Conservation (phyloP, 495 filamentous ascomycete species). For the Hypoxylon subgilvum region DNA sequence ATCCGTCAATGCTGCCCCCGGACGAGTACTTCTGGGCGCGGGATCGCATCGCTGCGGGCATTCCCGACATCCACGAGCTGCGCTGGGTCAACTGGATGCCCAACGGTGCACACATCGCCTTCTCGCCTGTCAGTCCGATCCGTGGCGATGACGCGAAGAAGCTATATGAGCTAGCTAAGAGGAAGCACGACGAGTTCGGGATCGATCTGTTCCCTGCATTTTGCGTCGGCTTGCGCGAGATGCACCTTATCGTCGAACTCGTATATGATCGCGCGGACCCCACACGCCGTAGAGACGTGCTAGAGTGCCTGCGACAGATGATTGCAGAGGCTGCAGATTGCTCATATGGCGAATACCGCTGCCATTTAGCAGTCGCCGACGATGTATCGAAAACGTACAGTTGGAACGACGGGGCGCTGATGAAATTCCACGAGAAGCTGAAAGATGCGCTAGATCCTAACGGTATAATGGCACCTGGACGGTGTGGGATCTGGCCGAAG, state of each 20-base stretch:
- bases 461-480: slow-evolving; percentile 62
- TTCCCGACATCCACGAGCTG: slow-evolving; percentile 55
- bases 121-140: slow-evolving; percentile 58
- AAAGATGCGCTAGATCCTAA: slow-evolving; percentile 67
- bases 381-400: slow-evolving; percentile 64
- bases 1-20: slow-evolving; percentile 41
- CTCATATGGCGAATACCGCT: slow-evolving; percentile 65
- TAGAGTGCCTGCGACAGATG: slow-evolving; percentile 53
- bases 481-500: slow-evolving; percentile 63
- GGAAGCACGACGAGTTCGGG: slow-evolving; percentile 45
- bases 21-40: slow-evolving; percentile 48
- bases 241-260: slow-evolving; percentile 65
- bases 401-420: slow-evolving; percentile 58
- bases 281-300: slow-evolving; percentile 43
- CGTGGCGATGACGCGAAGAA: slow-evolving; percentile 48
- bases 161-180: slow-evolving; percentile 39
- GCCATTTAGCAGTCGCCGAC: slow-evolving; percentile 62
- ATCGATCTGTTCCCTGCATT: slow-evolving; percentile 59
- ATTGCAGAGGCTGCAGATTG: slow-evolving; percentile 54
- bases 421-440: slow-evolving; percentile 60
- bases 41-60: slow-evolving; percentile 48
- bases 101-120: slow-evolving; percentile 60
- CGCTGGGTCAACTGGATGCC: slow-evolving; percentile 62
- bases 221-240: slow-evolving; percentile 58
- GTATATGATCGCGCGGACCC: slow-evolving; percentile 58